These are phyloP conservation scores for Penicillium crustosum DNA, from an alignment of 2,329 filamentous ascomycete species.

Conservation along the genomic window DNA sequence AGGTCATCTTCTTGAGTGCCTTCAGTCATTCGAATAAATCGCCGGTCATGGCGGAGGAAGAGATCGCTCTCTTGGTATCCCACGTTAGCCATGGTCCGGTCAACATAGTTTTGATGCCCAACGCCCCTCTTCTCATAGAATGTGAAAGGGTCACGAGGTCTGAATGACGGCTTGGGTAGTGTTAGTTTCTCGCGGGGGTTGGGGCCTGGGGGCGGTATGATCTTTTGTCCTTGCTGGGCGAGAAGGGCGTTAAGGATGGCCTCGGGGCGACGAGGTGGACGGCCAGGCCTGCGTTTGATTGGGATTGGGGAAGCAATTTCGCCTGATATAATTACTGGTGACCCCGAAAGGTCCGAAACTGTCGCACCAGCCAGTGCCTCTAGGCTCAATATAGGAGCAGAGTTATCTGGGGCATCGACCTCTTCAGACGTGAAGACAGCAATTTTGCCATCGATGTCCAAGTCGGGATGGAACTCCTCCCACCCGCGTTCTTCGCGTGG, in stretches of 20 bases:
- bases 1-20: slow-evolving; percentile 64
- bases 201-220: slow-evolving; percentile 49
- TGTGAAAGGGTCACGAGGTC: slow-evolving; percentile 48
- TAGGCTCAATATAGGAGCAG: slow-evolving; percentile 44
- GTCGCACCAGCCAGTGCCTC: slow-evolving; percentile 31
- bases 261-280: slow-evolving; percentile 63
- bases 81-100: slow-evolving; percentile 92
- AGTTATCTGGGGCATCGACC: slow-evolving; percentile 70
- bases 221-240: slow-evolving; percentile 57
- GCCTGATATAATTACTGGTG: slow-evolving; percentile 43
- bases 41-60: slow-evolving; percentile 74
- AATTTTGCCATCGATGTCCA: slow-evolving; percentile 82
- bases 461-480: slow-evolving; percentile 95
- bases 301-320: slow-evolving; percentile 42
- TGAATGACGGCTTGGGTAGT: slow-evolving; percentile 50
- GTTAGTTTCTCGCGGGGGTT: slow-evolving; percentile 52
- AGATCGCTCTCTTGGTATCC: slow-evolving; percentile 95
- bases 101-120: slow-evolving; percentile 86
- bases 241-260: slow-evolving; percentile 61
- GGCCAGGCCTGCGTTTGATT: slow-evolving; percentile 60
- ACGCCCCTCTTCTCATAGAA: slow-evolving; percentile 74
- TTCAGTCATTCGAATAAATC: slow-evolving; percentile 64
- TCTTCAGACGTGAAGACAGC: slow-evolving; percentile 78
- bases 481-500: slow-evolving; percentile 93
- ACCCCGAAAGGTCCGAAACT: slow-evolving; percentile 37